Conservation (phyloP, 129 eudicot species). For the Centella asiatica region DNA sequence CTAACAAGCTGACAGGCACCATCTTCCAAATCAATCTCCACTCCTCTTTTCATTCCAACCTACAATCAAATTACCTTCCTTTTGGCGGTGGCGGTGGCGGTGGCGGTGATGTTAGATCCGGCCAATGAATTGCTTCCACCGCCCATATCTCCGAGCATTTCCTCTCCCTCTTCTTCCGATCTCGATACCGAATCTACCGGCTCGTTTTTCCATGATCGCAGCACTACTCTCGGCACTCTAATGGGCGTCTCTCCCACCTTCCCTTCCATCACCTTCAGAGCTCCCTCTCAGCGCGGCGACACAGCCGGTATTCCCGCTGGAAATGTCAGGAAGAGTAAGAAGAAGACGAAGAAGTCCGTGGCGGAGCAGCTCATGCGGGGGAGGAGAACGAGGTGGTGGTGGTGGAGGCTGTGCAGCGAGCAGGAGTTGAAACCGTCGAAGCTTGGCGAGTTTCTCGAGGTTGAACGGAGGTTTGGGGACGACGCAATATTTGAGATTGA, state of each 20-base stretch:
- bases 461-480: slow-evolving; percentile 63
- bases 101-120: slow-evolving; percentile 43
- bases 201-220: slow-evolving; percentile 75
- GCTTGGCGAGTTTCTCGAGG: slow-evolving; percentile 71
- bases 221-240: slow-evolving; percentile 62
- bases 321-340: slow-evolving; percentile 21
- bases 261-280: slow-evolving; percentile 50
- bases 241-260: slow-evolving; percentile 69
- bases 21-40: background rate
- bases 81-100: too few relatives aligned
- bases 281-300: slow-evolving; percentile 47
- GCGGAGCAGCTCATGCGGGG: slow-evolving; percentile 29
- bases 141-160: slow-evolving; percentile 57
- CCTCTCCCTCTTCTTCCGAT: slow-evolving; percentile 76
- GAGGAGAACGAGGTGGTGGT: slow-evolving; percentile 31
- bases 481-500: slow-evolving; percentile 38
- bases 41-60: too few relatives aligned
- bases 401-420: slow-evolving; percentile 68
- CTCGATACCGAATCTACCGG: slow-evolving; percentile 86
- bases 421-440: slow-evolving; percentile 52
- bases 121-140: slow-evolving; percentile 47
- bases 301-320: slow-evolving; percentile 13
- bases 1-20: slow-evolving; percentile 3
- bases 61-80: background rate
- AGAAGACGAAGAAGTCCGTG: slow-evolving; percentile 12